Conservation (phyloP, 495 filamentous ascomycete species). For the Tuber brumale region DNA sequence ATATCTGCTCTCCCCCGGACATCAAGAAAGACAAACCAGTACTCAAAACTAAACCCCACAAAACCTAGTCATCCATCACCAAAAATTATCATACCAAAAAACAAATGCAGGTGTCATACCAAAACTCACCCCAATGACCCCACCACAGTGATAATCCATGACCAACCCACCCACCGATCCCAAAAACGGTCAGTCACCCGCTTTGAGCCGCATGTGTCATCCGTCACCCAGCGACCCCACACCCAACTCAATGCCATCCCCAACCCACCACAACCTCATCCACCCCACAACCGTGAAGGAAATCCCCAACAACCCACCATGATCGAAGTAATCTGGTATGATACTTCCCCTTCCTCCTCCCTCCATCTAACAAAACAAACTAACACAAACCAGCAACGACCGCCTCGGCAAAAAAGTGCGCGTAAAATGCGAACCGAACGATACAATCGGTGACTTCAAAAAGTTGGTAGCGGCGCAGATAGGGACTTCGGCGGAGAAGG, state of each 20-base stretch:
- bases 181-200: background rate
- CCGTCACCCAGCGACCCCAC: background rate
- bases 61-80: background rate
- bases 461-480: conserved; percentile 39
- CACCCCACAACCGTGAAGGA: conserved; percentile 4
- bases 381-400: conserved; percentile 30
- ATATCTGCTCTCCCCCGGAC: background rate
- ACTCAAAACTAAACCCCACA: background rate
- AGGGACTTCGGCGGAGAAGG: conserved; percentile 37
- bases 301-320: conserved; percentile 14
- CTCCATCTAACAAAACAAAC: background rate
- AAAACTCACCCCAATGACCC: background rate
- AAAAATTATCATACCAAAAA: background rate
- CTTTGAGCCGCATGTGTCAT: conserved; percentile 2
- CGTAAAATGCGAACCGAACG: conserved; percentile 40
- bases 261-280: background rate
- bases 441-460: conserved; percentile 42
- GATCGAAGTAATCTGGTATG: conserved; percentile 41
- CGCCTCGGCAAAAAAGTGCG: conserved; percentile 37
- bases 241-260: background rate
- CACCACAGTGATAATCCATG: conserved; percentile 3
- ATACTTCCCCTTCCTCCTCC: background rate
- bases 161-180: background rate
- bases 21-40: background rate
- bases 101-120: background rate